These are phyloP conservation scores for Chalciporus pseudorubinellus DNA, from an alignment of 768 basidiomycete genomes.

Conservation along the genomic window DNA sequence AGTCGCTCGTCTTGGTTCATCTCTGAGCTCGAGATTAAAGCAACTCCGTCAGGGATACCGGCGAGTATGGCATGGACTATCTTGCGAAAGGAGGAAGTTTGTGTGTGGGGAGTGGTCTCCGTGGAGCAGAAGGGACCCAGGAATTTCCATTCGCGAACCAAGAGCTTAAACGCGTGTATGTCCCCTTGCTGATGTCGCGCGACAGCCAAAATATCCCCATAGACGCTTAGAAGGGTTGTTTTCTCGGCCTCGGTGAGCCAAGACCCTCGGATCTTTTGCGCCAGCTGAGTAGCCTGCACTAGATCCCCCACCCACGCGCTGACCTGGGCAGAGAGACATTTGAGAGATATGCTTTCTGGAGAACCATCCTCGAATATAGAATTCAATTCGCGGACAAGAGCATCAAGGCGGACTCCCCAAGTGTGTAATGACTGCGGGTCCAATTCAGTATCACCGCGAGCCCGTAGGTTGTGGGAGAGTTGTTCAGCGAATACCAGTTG, in stretches of 20 bases:
- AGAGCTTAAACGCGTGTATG: constrained; percentile 35
- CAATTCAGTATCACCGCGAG: constrained; percentile 12
- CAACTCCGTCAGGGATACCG: constrained; percentile 33
- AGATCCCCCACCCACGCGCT: constrained; percentile 39
- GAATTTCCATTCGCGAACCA: constrained; percentile 39
- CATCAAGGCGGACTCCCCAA: constrained; percentile 40
- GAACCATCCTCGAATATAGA: constrained; percentile 21
- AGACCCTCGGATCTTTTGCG: constrained; percentile 25
- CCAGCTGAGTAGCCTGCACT: constrained; percentile 31
- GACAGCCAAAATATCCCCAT: constrained; percentile 38
- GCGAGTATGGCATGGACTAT: constrained; percentile 27
- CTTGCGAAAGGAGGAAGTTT: constrained; percentile 28
- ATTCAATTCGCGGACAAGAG: constrained; percentile 30
- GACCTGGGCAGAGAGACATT: constrained; percentile 33
- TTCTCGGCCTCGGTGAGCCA: constrained; percentile 21
- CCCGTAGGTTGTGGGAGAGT: constrained; percentile 15
- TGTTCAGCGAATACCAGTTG: constrained; percentile 28
- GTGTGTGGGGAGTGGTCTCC: constrained; percentile 4
- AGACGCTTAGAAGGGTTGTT: constrained; percentile 28
- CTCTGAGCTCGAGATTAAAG: constrained; percentile 19
- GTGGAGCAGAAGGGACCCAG: constrained; percentile 25
- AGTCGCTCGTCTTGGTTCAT: constrained; percentile 29
- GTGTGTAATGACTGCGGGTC: constrained; percentile 23
- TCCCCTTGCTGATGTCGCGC: constrained; percentile 34
- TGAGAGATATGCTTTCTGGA: constrained; percentile 15